Percentiles rank a stretch among this genome's conserved stretches.
Conservation (phyloP, 495 filamentous ascomycete genomes). For the Lasiosphaeria ovina region DNA sequence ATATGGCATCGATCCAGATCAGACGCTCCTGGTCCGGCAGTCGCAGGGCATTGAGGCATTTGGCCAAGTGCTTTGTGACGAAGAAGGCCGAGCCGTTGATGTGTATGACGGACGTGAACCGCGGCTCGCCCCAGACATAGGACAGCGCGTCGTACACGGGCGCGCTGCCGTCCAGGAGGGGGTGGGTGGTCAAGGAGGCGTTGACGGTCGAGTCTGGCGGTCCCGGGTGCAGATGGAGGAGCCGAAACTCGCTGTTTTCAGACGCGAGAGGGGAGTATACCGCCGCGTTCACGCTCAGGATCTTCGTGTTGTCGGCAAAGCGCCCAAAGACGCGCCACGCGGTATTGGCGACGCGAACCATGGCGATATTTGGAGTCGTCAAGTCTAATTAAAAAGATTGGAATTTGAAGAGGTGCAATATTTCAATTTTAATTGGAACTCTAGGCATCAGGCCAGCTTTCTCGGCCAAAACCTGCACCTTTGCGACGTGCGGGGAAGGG, state of each 20-base stretch:
- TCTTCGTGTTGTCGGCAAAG: not conserved
- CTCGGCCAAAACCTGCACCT: no score
- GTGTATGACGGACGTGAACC: not conserved
- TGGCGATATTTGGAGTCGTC: not conserved
- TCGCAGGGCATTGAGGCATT: not conserved
- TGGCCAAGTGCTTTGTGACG: not conserved
- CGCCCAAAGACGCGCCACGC: not conserved
- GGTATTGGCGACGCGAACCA: not conserved
- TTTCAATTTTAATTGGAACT: no score
- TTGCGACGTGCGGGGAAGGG: no score
- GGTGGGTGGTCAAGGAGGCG: not conserved
- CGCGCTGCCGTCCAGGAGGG: not conserved
- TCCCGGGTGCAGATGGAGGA: not conserved
- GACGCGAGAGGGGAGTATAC: not conserved
- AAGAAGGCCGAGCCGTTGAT: not conserved
- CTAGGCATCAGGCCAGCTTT: no score
- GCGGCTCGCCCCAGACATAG: not conserved
- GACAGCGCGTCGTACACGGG: not conserved
- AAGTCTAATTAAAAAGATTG: no score
- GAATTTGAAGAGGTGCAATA: no score
- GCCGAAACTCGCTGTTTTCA: not conserved
- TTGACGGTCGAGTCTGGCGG: not conserved
- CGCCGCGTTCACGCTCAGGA: not conserved
- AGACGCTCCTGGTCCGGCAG: not conserved
- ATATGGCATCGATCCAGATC: not conserved